Base-by-base conservation (phyloP, 305 asterid genomes). In the Euphrasia arctica region DNA sequence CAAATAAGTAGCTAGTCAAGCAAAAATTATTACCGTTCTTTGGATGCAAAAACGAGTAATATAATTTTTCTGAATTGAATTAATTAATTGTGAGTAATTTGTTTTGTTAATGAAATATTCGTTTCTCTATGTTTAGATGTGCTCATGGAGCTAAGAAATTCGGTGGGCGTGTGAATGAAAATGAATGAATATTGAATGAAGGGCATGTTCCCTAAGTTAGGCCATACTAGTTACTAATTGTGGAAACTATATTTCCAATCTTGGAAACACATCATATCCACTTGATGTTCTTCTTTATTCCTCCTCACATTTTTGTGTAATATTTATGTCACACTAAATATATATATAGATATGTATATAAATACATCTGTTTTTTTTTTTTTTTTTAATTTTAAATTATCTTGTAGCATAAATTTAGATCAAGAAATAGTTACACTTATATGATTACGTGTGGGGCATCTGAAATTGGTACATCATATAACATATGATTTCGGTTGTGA, bases 151-250 rank as follows among this genome's bases (percentile, higher is more conserved):
- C 15, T 12, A 50, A 50, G 28, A 13, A 50, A 10, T 70, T 41
- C 32, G 58, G 39, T 34, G 73, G 13, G 58, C 39, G 78, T 68
- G 54, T 66, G 62, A 62, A 65, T 66, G 74, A 61, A 63, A 1
- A 4, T 48, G 54, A 10, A 13, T 48, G 54, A 48, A 13, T 11
- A 18, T 18, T 18, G 27, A 13, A n/a, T 11, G 2, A 58, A 72
- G 77, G 76, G 80, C 79, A 68, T 76, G 79, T 78, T 81, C 78
- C 80, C 80, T 69, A 79, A 72, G 80, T 74, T 75, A 77, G 81
- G 84, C 64, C 80, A 72, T 64, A 52, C 34, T 31, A 71, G 69
- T 69, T 84, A 51, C 85, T 77, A 77, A 69, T 42, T 64, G 74
- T 68, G 60, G 77, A 28, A 55, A 36, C 15, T 29, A 55, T 29